A percentile compares a stretch with the other conserved stretches of the same genome.
These are phyloP conservation scores for Begonia loranthoides DNA, from an alignment of 306 rosid species.

Conservation along the genomic window DNA sequence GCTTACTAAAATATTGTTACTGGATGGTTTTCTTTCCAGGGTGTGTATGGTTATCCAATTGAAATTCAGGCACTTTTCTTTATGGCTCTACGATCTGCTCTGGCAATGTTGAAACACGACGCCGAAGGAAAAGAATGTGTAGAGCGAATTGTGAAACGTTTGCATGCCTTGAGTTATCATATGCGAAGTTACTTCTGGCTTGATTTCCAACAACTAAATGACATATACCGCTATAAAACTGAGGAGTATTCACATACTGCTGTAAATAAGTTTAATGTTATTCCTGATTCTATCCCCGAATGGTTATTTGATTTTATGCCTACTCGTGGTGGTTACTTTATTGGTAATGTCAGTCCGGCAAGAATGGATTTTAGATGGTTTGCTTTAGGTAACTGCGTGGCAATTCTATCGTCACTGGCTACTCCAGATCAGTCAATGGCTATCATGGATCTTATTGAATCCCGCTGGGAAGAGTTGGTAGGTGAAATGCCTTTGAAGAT, in stretches of 20 bases:
- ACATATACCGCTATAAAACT: constrained; percentile 15
- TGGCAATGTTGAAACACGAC: constrained; percentile 11
- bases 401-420: constrained; percentile 15
- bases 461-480: constrained; percentile 17
- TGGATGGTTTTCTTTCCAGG: constrained; percentile 5
- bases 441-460: constrained; percentile 15
- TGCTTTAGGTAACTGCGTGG: constrained; percentile 14
- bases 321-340: constrained; percentile 13
- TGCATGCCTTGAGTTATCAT: constrained; percentile 15
- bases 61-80: constrained; percentile 18
- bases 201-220: constrained; percentile 14
- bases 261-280: constrained; percentile 15
- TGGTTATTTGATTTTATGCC: constrained; percentile 18
- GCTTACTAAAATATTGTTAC: constrained; percentile 1
- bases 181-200: constrained; percentile 17
- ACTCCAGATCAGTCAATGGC: constrained; percentile 17
- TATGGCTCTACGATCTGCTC: constrained; percentile 14
- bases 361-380: constrained; percentile 17
- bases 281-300: constrained; percentile 15
- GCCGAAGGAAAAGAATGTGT: constrained; percentile 16
- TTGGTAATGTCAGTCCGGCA: constrained; percentile 16
- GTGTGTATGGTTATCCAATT: constrained; percentile 16
- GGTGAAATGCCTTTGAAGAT: constrained; percentile 17
- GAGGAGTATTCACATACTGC: constrained; percentile 17
- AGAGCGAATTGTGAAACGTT: constrained; percentile 13